A percentile compares a stretch with the other conserved stretches of the same genome.
Conservation (phyloP, 2,329 filamentous ascomycete species). For the Colletotrichum sp. region DNA sequence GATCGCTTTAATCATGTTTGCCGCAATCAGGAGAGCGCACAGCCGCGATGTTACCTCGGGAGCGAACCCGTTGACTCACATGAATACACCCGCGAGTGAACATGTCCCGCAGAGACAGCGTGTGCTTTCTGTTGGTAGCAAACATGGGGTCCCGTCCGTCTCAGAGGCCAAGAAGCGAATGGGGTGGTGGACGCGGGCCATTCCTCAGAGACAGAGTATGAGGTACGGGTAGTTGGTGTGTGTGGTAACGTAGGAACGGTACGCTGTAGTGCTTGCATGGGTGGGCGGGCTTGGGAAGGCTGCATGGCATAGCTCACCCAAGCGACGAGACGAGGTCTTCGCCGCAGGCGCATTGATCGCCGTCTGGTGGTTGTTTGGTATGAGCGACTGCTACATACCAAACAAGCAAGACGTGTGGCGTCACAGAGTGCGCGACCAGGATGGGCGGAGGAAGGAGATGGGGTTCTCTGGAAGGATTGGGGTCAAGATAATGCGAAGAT, state of each 20-base stretch:
- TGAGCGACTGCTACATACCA: neutral
- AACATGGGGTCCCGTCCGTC: neutral
- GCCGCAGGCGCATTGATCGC: constrained; percentile 4
- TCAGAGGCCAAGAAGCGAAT: neutral
- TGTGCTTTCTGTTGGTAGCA: neutral
- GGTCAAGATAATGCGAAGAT: neutral
- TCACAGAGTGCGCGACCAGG: constrained; percentile 3
- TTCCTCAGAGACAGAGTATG: neutral
- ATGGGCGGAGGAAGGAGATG: neutral
- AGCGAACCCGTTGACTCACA: neutral
- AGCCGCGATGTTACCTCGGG: neutral
- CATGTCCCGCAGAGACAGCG: neutral
- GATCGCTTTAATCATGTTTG: neutral
- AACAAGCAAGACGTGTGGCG: constrained; percentile 16
- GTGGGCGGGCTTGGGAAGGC: neutral
- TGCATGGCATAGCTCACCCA: neutral
- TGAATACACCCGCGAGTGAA: neutral
- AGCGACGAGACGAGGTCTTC: neutral
- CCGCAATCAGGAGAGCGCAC: neutral
- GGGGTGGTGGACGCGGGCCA: neutral
- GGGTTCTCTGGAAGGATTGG: neutral
- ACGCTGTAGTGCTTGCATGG: constrained; percentile 2
- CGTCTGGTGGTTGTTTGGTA: neutral
- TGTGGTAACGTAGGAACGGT: neutral
- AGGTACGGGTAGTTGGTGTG: neutral